Base-by-base conservation (phyloP, 129 eudicot species). In the Centaurea solstitialis region DNA sequence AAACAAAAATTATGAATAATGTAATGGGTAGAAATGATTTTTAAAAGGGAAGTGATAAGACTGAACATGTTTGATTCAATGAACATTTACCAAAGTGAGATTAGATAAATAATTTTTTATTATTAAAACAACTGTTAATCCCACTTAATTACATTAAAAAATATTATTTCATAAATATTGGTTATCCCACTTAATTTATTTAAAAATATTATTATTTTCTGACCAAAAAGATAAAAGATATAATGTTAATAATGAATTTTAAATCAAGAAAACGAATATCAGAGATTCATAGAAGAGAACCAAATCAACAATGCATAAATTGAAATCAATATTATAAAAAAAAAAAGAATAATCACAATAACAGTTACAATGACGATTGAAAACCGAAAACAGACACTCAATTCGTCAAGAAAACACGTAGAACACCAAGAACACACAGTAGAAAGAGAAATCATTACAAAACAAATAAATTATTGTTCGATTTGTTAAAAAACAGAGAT, bases 251-350 rank as follows among this genome's bases (percentile, higher is more conserved):
- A 53, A 53, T 57, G 65, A 5, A 23, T 7, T 22, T 22, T 9
- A 11, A 47, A 47, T 13, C 43, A 45, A 43, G 70, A 75, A 75
- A 50, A 8, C 79, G 47, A 67, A 75, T 75, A 21, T 75, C 62
- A 30, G 43, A 57, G 79, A 57, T 57, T 75, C 79, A 43, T 38
- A 47, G 9, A n/a, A 57, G 18, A 57, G 20, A 50, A 50, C n/a
- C 62, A 50, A 50, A 72, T 72, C 33, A 72, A 40, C 57, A 15
- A 72, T 72, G 57, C 57, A 40, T n/a, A 38, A 72, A 22, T 10
- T 5, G 3, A 40, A 40, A 20, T 41, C 15, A 50, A 47, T 57
- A 2, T 57, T 57, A 20, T 17, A 17, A 4, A 43, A 57, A n/a
- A 1, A 57, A n/a, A 26, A 57, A 57, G 22, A 57, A 17, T 57